Evolutionary conservation across 805 yeast genomes (phyloP), one percentile per base, ranked within the genome.

Genomic region (Teunomyces gatunensis): DNA sequence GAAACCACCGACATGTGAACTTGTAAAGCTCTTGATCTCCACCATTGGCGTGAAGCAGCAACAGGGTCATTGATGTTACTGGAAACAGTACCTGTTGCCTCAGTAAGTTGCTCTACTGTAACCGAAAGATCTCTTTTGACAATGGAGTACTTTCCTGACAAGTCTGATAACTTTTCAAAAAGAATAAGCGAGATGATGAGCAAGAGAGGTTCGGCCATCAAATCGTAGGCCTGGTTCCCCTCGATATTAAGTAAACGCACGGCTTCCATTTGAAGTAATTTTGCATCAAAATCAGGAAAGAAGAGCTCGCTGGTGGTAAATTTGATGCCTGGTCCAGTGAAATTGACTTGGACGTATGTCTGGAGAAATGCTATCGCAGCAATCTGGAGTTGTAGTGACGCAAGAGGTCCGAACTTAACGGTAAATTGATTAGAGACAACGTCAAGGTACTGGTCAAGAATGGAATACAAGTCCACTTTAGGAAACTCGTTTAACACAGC

Each of bases 241-340:
- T 81, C 83, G 2, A 81, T 63, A 9, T 73, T 61, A 37, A 87
- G 68, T 1, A 73, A 59, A 28, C 59, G 63, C 11, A 79, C 56
- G 30, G 78, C 66, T 20, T 65, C 71, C 15, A 47, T 33, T 44
- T 60, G 69, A 33, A 61, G 40, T 34, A 47, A 42, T 39, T 44
- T 39, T 6, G 39, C 43, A 47, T 53, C 70, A 17, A 47, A 56
- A 11, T 27, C 51, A 1, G 63, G 56, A 47, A 73, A 71, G 47
- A 64, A 54, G n/a, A 57, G 42, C n/a, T 67, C 58, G 30, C 58
- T 57, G 4, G 75, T 55, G 3, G 63, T 65, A 18, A 70, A 54
- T 4, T 75, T 74, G 2, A 81, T 57, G 21, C 78, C 75, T 4
- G 97, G 97, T 6, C 97, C 97, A 0, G 96, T 88, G 64, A 77